Base-by-base conservation (phyloP, 305 asterid species). In the Fraxinus baroniana region DNA sequence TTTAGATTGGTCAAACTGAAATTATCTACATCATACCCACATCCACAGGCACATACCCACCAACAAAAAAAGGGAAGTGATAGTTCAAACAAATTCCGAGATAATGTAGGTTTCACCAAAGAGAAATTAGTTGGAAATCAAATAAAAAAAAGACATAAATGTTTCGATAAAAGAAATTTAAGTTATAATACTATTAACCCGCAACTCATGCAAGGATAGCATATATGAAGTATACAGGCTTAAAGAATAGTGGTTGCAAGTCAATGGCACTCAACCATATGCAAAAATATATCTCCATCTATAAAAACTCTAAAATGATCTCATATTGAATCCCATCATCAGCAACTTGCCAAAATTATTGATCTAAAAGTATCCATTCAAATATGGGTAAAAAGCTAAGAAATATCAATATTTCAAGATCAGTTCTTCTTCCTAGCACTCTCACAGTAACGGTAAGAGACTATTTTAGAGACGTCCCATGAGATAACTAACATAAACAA, bases 1-100 rank as follows among this genome's bases (percentile, higher is more conserved):
- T 76, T 85, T 37, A 82, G 49, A 80, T 64, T 55, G 49, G 3
- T 13, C 9, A 49, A 71, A 78, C 35, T 28, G 22, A 83, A n/a
- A 75, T 33, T 39, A 8, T 81, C 60, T 79, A 37, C 66, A 12
- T 55, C 66, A 55, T 55, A 55, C 66, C 22, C 62, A n/a, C 64
- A 55, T 71, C 52, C 12, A 73, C 37, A 77, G 35, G 82, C 49
- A 78, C 74, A 80, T 46, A 44, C 22, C 33, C 55, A 76, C 26
- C 26, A 44, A 37, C 28, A 55, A 8, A 44, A 37, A 18, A 32
- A 78, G 70, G 36, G 26, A 55, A 55, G 26, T 1, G 26, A 57
- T 57, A 57, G 24, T 57, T 57, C 66, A 57, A 7, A 57, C 26
- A 18, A 57, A 57, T 57, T 7, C 66, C 10, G 10, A 57, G 66